These are phyloP conservation scores for Torulaspora maleeae DNA, from an alignment of 805 yeast genomes.

Conservation along the genomic window DNA sequence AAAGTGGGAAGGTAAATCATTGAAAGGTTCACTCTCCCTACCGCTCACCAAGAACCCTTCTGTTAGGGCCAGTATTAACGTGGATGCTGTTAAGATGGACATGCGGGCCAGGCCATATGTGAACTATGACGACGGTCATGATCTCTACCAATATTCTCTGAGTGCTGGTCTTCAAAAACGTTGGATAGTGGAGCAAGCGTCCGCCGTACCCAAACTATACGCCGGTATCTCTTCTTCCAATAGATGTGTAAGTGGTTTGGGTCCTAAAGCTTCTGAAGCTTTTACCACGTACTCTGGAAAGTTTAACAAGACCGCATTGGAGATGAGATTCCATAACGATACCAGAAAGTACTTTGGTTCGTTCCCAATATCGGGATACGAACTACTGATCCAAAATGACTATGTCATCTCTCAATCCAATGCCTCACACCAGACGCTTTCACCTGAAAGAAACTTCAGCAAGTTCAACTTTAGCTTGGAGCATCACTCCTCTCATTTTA, in stretches of 20 bases:
- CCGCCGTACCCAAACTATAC: slow-evolving; percentile 26
- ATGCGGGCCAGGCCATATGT: slow-evolving; percentile 14
- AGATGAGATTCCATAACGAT: slow-evolving; percentile 40
- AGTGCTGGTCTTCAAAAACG: slow-evolving; percentile 51
- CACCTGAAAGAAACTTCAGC: slow-evolving; percentile 30
- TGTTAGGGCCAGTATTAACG: slow-evolving; percentile 39
- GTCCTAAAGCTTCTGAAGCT: slow-evolving; percentile 39
- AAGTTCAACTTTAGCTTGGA: slow-evolving; percentile 28
- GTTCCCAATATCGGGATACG: slow-evolving; percentile 46
- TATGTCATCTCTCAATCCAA: slow-evolving; percentile 37
- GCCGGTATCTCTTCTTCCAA: slow-evolving; percentile 60
- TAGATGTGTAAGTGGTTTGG: slow-evolving; percentile 52
- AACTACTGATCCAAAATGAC: slow-evolving; percentile 43
- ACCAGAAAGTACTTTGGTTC: slow-evolving; percentile 40
- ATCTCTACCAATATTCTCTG: slow-evolving; percentile 29
- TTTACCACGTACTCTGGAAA: slow-evolving; percentile 42
- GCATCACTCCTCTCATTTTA: slow-evolving; percentile 39
- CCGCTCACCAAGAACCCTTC: slow-evolving; percentile 45
- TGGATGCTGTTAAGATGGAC: slow-evolving; percentile 45
- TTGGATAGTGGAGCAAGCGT: slow-evolving; percentile 21
- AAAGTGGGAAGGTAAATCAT: slow-evolving; percentile 44
- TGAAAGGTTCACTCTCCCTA: slow-evolving; percentile 44
- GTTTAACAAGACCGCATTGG: slow-evolving; percentile 50
- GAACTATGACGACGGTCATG: slow-evolving; percentile 10
- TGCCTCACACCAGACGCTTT: slow-evolving; percentile 29